Evolutionary conservation across 768 basidiomycete genomes (phyloP), one percentile per base, ranked within the genome.

Genomic region (Mycena rosella): DNA sequence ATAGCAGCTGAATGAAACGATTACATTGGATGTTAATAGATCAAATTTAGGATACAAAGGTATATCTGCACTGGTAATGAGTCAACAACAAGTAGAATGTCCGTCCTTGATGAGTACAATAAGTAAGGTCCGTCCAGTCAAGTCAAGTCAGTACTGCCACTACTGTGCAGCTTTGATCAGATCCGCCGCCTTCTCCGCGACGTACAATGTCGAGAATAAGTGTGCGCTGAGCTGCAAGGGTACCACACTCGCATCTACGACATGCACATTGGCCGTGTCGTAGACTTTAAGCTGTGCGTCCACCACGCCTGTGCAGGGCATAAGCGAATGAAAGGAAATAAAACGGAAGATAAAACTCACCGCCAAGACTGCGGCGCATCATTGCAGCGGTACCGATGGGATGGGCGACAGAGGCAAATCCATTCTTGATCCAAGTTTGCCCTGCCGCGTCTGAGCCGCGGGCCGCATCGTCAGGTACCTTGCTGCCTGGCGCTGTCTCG

Each of bases 151-250:
- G n/a, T n/a, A n/a, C n/a, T n/a, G n/a, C n/a, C n/a, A n/a, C n/a
- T 66, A 75, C 17, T 78, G 74, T 29, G 78, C 68, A 8, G 82
- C 83, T 69, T 84, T 85, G 73, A 86, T n/a, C n/a, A n/a, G n/a
- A n/a, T n/a, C n/a, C n/a, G n/a, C n/a, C n/a, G n/a, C n/a, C n/a
- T n/a, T n/a, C 76, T 87, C 87, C 13, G 85, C 86, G 22, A 89
- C 78, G 29, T 83, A 88, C 34, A 86, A 72, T 61, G 86, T 85
- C 14, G 83, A 79, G 32, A 79, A 79, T 60, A 86, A 62, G 67
- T 85, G 84, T 3, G 84, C 84, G 64, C 83, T 83, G 51, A 88
- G 70, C 60, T 86, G 84, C 44, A 85, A 63, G 9, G 87, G 86
- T 67, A 86, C 73, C 8, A 87, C 72, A 42, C 82, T 84, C 22